Evolutionary conservation across 805 yeast species (phyloP), one percentile per base, ranked within the genome.

Genomic region (Candida andamanensis): DNA sequence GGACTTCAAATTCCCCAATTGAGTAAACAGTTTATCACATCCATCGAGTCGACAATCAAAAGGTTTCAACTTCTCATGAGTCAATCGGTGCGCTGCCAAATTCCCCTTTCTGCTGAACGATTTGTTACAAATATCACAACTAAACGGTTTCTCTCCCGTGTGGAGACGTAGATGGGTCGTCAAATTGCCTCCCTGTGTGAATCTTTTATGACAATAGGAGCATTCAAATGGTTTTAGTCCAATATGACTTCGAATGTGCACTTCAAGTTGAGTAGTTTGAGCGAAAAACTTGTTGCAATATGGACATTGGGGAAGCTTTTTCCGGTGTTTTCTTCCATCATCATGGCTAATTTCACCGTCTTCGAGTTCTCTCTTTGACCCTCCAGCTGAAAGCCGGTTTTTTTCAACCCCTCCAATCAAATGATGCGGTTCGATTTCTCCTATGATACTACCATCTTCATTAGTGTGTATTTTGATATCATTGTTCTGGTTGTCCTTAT

Each of bases 111-210:
- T 73, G 33, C 95, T 85, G 55, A 89, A 89, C 20, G 76, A 67
- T 39, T 85, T 74, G 15, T 75, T 74, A 57, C 97, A 89, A 7
- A 73, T 58, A 13, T 76, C 78, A 62, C 97, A 89, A 22, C 71
- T 66, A 50, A 80, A 89, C 4, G 97, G 97, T 51, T 84, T 83
- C 48, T 89, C 95, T 17, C 96, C 96, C 0, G 96, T 86, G 49
- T 86, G 96, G 20, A 86, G 64, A 41, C 95, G 64, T 48, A 78
- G 64, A 60, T 87, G 96, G 0, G 96, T 87, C 34, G 95, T 60
- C 44, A 87, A 62, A 55, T 86, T 86, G 15, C 95, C 95, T 28
- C 95, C 90, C 54, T 86, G 96, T 0, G 95, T 85, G 45, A 86
- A 86, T 32, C 81, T 58, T 54, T 86, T 86, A 11, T 77, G 80